Evolutionary conservation across 2,329 filamentous ascomycete species (phyloP), one percentile per base, ranked within the genome.

Genomic region (Knoxdaviesia capensis): DNA sequence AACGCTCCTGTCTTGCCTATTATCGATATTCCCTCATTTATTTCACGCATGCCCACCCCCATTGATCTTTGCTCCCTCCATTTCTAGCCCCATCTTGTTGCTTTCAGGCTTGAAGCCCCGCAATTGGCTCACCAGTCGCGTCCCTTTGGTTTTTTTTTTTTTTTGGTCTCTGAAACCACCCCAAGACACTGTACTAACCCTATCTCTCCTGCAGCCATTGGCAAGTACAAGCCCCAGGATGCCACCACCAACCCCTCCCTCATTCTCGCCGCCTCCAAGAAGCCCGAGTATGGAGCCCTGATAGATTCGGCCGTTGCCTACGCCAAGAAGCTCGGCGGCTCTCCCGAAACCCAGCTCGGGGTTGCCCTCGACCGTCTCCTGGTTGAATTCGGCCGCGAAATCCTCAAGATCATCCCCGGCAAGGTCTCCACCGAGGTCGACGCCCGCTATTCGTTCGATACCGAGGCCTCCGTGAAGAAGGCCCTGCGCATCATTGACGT

Each of bases 201-300:
- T 58, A 20, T 20, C 30, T 35, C 3, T 10, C 63, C 64, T 52
- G 61, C 66, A 77, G 87, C 87, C 64, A 98, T 98, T 63, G 87
- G 73, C 71, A 94, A 96, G 73, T 98, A 98, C 79, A 93, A 94
- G 78, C 90, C 90, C 51, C 87, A 98, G 74, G 90, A 98, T 83
- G 90, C 90, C 59, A 98, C 90, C 63, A 98, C 90, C 70, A 98
- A 98, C 78, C 90, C 90, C 46, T 96, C 90, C 49, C 74, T 98
- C 61, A 96, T 98, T 65, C 81, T 98, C 60, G 88, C 87, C 52
- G 90, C 90, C 50, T 87, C 90, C 60, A 96, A 98, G 76, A 96
- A 96, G 77, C 59, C 83, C 60, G 87, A 94, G 65, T 96, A 96
- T 64, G 85, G 83, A 57, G 79, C 80, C 63, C 69, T 96, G 59